phyloP scores from a whole-genome alignment of 2,329 filamentous ascomycete genomes.

The Pyrenophora seminiperda region DNA sequence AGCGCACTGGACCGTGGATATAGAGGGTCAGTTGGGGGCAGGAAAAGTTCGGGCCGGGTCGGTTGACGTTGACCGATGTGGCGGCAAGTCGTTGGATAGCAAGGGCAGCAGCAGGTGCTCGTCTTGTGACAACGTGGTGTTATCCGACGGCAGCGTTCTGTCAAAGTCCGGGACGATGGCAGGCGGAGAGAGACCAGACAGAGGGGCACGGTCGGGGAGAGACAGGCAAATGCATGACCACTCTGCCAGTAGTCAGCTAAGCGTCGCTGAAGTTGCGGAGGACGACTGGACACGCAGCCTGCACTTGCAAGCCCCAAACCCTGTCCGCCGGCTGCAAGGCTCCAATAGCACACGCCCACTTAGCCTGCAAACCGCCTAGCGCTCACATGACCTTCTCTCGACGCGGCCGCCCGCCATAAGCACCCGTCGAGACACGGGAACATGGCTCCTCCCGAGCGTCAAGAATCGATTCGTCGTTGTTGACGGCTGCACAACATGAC shows the following conservation, averaged over 20 bases:
- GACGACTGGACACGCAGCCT: constrained; percentile 40
- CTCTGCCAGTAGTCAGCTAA: constrained; percentile 43
- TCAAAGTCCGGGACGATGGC: constrained; percentile 27
- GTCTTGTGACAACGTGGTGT: constrained; percentile 36
- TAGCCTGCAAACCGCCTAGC: constrained; percentile 22
- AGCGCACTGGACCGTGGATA: constrained; percentile 28
- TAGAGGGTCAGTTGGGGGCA: constrained; percentile 22
- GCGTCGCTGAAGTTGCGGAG: constrained; percentile 45
- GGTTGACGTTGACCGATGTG: constrained; percentile 30
- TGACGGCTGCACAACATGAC: constrained; percentile 25
- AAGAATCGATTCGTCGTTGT: constrained; percentile 40
- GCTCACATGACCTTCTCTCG: constrained; percentile 33
- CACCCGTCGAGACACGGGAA: constrained; percentile 21
- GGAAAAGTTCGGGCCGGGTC: constrained; percentile 31
- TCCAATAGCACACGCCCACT: constrained; percentile 20
- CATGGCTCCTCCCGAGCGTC: constrained; percentile 43
- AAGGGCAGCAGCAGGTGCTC: constrained; percentile 23
- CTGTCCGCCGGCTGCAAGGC: constrained; percentile 24
- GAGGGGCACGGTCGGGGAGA: constrained; percentile 40
- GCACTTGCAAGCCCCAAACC: constrained; percentile 30
- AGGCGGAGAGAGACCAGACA: constrained; percentile 31
- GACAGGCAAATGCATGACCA: constrained; percentile 45
- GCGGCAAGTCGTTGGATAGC: constrained; percentile 30
- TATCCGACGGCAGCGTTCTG: constrained; percentile 31
- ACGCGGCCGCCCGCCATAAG: constrained; percentile 27